phyloP scores from a whole-genome alignment of 805 yeast genomes.

The Teunomyces gatunensis region DNA sequence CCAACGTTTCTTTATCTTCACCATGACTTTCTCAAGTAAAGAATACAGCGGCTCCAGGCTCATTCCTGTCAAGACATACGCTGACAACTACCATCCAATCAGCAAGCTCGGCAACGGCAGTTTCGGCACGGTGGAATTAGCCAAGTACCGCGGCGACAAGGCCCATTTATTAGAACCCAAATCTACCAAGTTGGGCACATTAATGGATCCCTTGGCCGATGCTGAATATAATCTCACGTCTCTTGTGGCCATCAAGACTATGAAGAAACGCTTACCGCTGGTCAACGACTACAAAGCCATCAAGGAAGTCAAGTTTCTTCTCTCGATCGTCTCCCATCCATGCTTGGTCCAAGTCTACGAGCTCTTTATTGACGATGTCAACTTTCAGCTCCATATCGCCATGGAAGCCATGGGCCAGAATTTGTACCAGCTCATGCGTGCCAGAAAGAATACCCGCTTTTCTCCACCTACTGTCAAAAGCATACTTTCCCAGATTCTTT shows the following conservation, averaged over 20 bases:
- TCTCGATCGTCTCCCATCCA: slow-evolving; percentile 67
- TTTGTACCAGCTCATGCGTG: slow-evolving; percentile 70
- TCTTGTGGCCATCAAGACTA: slow-evolving; percentile 77
- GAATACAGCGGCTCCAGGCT: neutral
- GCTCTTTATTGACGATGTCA: slow-evolving; percentile 65
- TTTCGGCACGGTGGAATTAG: slow-evolving; percentile 69
- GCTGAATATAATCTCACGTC: slow-evolving; percentile 22
- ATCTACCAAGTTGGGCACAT: slow-evolving; percentile 37
- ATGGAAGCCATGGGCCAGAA: slow-evolving; percentile 90
- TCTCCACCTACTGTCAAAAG: slow-evolving; percentile 60
- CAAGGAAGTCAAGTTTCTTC: slow-evolving; percentile 66
- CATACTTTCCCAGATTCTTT: slow-evolving; percentile 66
- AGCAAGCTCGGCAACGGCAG: slow-evolving; percentile 69
- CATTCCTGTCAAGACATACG: slow-evolving; percentile 15
- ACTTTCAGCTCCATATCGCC: slow-evolving; percentile 67
- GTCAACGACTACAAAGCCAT: slow-evolving; percentile 38
- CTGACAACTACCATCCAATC: slow-evolving; percentile 43
- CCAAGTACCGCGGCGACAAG: slow-evolving; percentile 42
- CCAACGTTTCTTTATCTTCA: neutral
- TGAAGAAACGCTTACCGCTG: slow-evolving; percentile 52
- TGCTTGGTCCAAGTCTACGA: slow-evolving; percentile 75
- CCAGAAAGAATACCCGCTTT: slow-evolving; percentile 52
- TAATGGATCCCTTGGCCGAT: slow-evolving; percentile 44
- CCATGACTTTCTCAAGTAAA: neutral
- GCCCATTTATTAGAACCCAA: slow-evolving; percentile 16